Evolutionary conservation across 257 asterid genomes (phyloP).

Genomic region (Petunia secreta): DNA sequence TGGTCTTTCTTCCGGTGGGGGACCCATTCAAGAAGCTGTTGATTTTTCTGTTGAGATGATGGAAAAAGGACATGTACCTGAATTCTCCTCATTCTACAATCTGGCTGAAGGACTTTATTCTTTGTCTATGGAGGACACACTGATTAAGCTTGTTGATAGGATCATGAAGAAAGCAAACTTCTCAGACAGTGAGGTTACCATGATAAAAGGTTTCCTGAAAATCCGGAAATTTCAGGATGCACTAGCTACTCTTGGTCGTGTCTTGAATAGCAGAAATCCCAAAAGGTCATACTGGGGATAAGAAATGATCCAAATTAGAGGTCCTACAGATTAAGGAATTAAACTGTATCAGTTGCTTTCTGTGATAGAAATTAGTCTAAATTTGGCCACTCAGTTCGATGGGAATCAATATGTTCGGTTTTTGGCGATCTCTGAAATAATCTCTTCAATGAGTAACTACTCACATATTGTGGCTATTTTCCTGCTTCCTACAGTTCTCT

Average conservation of each 20-base stretch:
- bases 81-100: constrained; percentile 65
- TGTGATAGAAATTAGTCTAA: neutral
- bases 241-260: constrained; percentile 59
- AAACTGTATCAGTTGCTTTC: constrained; percentile 18
- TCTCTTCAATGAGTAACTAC: constrained; percentile 21
- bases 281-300: constrained; percentile 48
- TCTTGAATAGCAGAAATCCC: constrained; percentile 58
- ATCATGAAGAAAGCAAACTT: constrained; percentile 61
- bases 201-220: constrained; percentile 75
- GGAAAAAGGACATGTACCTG: constrained; percentile 70
- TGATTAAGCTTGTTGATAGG: constrained; percentile 58
- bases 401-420: neutral
- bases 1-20: constrained; percentile 88
- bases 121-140: constrained; percentile 74
- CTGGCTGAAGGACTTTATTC: constrained; percentile 89
- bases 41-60: constrained; percentile 80
- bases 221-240: constrained; percentile 81
- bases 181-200: constrained; percentile 60
- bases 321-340: constrained; percentile 1
- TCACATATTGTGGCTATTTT: neutral
- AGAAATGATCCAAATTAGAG: constrained; percentile 21
- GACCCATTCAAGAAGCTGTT: constrained; percentile 87
- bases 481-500: constrained; percentile 20
- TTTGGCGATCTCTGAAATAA: neutral
- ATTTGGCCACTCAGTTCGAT: neutral